Percentiles rank a stretch among this genome's conserved stretches.
Conservation (phyloP, 495 filamentous ascomycete species). For the Symbiotaphrina buchneri region DNA sequence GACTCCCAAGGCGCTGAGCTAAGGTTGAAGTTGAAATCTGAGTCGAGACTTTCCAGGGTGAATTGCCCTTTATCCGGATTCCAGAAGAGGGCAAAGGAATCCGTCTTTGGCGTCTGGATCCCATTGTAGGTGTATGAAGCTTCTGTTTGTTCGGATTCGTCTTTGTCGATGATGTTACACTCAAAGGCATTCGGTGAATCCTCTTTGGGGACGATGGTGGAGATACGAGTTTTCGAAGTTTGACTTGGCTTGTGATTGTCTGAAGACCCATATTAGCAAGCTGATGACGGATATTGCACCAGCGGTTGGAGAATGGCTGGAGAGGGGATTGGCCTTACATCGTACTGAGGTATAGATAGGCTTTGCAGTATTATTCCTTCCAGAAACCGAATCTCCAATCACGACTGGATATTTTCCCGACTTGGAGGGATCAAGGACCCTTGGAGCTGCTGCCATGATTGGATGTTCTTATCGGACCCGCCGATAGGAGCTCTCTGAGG, state of each 20-base stretch:
- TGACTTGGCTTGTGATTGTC: slow-evolving; percentile 7
- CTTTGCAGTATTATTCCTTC: neutral
- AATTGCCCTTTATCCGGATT: slow-evolving; percentile 5
- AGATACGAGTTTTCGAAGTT: slow-evolving; percentile 3
- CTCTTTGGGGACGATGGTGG: slow-evolving; percentile 1
- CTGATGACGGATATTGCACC: neutral
- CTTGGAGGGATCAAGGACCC: slow-evolving; percentile 1
- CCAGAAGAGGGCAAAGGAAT: slow-evolving; percentile 4
- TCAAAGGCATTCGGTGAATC: neutral
- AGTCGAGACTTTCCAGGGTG: slow-evolving; percentile 5
- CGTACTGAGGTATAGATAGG: slow-evolving; percentile 1
- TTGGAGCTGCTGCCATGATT: neutral
- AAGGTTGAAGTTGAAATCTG: slow-evolving; percentile 7
- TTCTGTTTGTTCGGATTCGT: neutral
- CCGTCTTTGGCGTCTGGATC: neutral
- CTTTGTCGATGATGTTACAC: slow-evolving; percentile 4
- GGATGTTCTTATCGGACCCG: no score
- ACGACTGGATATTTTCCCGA: slow-evolving; percentile 2
- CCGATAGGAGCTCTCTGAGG: no score
- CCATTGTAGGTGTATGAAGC: slow-evolving; percentile 3
- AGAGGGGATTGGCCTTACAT: neutral
- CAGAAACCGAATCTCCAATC: slow-evolving; percentile 1
- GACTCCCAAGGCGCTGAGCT: slow-evolving; percentile 6
- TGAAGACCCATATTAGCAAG: neutral
- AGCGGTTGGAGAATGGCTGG: neutral